Percentiles rank a stretch among this genome's conserved stretches.
These are phyloP conservation scores for Microdochium paspali DNA, from an alignment of 2,329 filamentous ascomycete species.

Conservation along the genomic window DNA sequence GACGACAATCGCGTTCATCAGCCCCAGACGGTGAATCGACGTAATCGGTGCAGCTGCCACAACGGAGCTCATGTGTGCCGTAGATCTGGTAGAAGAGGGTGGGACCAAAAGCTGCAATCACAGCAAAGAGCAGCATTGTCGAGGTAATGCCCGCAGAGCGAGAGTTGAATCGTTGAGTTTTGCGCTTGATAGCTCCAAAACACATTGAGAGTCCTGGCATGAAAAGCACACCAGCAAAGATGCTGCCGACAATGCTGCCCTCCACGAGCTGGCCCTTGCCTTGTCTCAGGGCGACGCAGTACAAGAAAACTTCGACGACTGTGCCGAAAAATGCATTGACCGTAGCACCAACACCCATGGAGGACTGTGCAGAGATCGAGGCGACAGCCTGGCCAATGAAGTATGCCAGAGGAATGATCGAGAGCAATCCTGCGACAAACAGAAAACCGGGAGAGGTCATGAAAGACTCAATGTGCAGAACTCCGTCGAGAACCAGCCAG, in stretches of 20 bases:
- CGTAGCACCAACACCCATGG: conserved; percentile 93
- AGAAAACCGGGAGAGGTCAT: conserved; percentile 79
- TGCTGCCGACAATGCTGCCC: conserved; percentile 94
- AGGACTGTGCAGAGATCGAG: conserved; percentile 96
- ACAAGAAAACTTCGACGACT: conserved; percentile 93
- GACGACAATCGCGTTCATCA: conserved; percentile 65
- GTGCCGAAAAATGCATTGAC: conserved; percentile 99
- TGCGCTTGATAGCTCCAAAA: conserved; percentile 93
- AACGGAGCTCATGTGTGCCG: conserved; percentile 92
- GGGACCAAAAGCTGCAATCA: conserved; percentile 89
- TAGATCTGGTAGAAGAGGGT: conserved; percentile 99
- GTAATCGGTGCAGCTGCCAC: conserved; percentile 52
- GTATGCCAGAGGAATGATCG: conserved; percentile 93
- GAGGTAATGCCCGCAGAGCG: conserved; percentile 93
- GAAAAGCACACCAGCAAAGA: conserved; percentile 93
- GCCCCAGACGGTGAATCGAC: conserved; percentile 24
- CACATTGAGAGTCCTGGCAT: conserved; percentile 96
- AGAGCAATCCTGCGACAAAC: conserved; percentile 75
- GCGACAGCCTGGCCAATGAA: conserved; percentile 98
- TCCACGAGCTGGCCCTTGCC: conserved; percentile 91
- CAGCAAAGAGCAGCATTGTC: conserved; percentile 94
- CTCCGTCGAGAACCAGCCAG: conserved; percentile 67
- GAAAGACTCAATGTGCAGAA: conserved; percentile 59
- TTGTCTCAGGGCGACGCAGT: conserved; percentile 86
- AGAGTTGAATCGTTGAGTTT: conserved; percentile 97